Evolutionary conservation across 1,139 yeast species (phyloP).

Genomic region (Scheffersomyces illinoinensis): DNA sequence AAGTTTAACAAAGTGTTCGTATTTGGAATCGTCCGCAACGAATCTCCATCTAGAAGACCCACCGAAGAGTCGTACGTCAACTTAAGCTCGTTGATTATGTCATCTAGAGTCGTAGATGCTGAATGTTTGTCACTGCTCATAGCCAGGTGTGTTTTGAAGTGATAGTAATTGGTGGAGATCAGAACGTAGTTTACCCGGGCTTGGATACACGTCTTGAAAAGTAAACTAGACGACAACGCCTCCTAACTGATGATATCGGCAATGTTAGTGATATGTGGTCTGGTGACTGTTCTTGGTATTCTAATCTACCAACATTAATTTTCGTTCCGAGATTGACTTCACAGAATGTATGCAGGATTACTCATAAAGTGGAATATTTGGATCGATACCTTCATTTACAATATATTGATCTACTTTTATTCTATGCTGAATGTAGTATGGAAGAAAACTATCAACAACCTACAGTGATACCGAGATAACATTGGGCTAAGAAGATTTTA

Average conservation of each 20-base stretch:
- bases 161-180: background rate
- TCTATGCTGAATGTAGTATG: too few relatives aligned
- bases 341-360: too few relatives aligned
- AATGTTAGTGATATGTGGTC: background rate
- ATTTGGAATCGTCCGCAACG: conserved; percentile 48
- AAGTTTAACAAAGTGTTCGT: conserved; percentile 46
- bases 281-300: background rate
- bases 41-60: conserved; percentile 63
- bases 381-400: too few relatives aligned
- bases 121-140: conserved; percentile 19
- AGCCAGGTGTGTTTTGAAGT: background rate
- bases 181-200: background rate
- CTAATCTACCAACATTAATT: background rate
- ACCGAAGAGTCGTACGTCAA: conserved; percentile 58
- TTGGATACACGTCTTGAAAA: background rate
- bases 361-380: too few relatives aligned
- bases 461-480: too few relatives aligned
- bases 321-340: background rate
- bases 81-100: conserved; percentile 53
- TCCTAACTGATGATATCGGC: background rate
- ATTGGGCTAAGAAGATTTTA: too few relatives aligned
- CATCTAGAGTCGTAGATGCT: conserved; percentile 48
- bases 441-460: too few relatives aligned
- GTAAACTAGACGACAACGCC: background rate
- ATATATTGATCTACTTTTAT: too few relatives aligned